phyloP scores from a whole-genome alignment of 768 basidiomycete species.

The Ephemerocybe angulata region DNA sequence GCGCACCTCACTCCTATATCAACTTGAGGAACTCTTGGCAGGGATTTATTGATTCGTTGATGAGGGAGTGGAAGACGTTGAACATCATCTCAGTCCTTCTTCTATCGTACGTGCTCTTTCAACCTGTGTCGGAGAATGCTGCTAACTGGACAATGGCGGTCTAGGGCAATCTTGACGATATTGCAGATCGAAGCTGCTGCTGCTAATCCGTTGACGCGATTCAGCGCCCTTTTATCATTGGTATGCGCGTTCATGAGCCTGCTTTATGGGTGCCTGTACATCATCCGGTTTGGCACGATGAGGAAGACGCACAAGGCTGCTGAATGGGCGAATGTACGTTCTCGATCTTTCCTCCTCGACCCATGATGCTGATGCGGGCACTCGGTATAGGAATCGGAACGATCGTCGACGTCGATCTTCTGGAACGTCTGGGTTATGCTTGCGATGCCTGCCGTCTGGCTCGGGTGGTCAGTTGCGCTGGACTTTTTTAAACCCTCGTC shows the following conservation, averaged over 20 bases:
- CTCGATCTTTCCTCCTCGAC: neutral
- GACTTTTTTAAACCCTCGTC: neutral
- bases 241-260: constrained; percentile 37
- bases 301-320: constrained; percentile 55
- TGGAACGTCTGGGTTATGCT: constrained; percentile 67
- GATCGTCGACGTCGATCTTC: constrained; percentile 19
- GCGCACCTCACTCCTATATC: neutral
- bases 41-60: constrained; percentile 11
- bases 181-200: constrained; percentile 22
- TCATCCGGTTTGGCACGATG: constrained; percentile 60
- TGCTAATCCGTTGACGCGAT: neutral
- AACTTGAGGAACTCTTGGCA: constrained; percentile 8
- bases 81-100: constrained; percentile 15
- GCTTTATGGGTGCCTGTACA: constrained; percentile 57
- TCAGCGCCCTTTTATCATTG: neutral
- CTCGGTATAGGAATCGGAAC: constrained; percentile 47
- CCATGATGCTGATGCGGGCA: neutral
- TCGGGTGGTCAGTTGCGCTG: constrained; percentile 19
- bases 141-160: too few relatives aligned
- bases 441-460: constrained; percentile 58
- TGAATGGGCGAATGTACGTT: constrained; percentile 52
- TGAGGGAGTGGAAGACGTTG: constrained; percentile 14
- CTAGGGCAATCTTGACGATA: constrained; percentile 24
- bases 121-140: too few relatives aligned
- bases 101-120: constrained; percentile 7